Base-by-base conservation (phyloP, 2,329 filamentous ascomycete species). In the Periconia digitata region DNA sequence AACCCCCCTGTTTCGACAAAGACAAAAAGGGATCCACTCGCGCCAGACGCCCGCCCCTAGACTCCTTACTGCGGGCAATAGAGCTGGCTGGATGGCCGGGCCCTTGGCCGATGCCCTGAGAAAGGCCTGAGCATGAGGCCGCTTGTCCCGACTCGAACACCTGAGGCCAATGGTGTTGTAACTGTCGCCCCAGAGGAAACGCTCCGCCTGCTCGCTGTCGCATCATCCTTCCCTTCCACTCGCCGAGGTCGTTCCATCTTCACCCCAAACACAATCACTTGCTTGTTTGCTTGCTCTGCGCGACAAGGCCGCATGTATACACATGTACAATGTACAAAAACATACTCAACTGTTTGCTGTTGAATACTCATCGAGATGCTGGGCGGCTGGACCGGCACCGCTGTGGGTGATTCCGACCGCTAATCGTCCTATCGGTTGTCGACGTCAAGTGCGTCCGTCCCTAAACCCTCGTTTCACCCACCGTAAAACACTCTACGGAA, bases 371-470 rank as follows among this genome's bases (percentile, higher is more conserved):
- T 50, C 53, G 51, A 40, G 47, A 49, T 49, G 41, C 50, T 47
- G 45, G 32, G 40, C 35, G 51, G 36, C 16, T 40, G 43, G 23
- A 43, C 37, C 45, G 49, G 49, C 45, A 42, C 29, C n/a, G 37
- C 29, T 58, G 56, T n/a, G n/a, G n/a, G n/a, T 53, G 49, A 46
- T 48, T 40, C 48, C 38, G 40, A 20, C 49, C 40, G 62, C 64
- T 63, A 56, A 49, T 66, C 63, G 64, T 62, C 64, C 58, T 65
- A 60, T 40, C 59, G 54, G 54, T 56, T 66, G 59, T 63, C 61
- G 62, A 36, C 8, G 12, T 36, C 10, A 16, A 15, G 41, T 22
- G 16, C 41, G n/a, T n/a, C 58, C 56, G 39, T 34, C 44, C 37
- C 34, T 45, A 39, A 43, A 39, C 49, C 35, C 47, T 53, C 39